Conservation (phyloP, 148 eudicot species). For the Pharnaceum exiguum region DNA sequence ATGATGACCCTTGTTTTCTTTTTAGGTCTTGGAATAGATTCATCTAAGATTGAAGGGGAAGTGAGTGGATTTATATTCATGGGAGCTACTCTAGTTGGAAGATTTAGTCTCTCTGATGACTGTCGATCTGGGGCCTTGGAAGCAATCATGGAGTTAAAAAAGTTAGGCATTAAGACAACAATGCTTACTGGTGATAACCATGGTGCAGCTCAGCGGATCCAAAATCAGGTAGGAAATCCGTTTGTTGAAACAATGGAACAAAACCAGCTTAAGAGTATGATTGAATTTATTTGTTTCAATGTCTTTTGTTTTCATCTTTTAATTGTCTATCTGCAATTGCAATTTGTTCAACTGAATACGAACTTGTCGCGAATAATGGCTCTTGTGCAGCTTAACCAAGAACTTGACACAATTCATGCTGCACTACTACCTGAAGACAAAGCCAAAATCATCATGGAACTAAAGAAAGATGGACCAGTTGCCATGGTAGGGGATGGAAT, state of each 20-base stretch:
- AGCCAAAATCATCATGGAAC: slow-evolving; percentile 29
- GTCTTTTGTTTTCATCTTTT: background rate
- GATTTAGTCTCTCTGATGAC: slow-evolving; percentile 31
- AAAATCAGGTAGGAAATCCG: slow-evolving; percentile 28
- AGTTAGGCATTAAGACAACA: slow-evolving; percentile 27
- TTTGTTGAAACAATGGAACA: background rate
- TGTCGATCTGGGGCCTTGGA: slow-evolving; percentile 36
- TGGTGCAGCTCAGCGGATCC: slow-evolving; percentile 29
- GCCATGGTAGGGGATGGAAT: slow-evolving; percentile 51
- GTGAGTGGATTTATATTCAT: slow-evolving; percentile 27
- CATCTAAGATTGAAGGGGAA: slow-evolving; percentile 14
- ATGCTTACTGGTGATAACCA: slow-evolving; percentile 42
- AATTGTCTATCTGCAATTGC: background rate
- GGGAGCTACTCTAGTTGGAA: slow-evolving; percentile 26
- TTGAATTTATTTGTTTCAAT: background rate
- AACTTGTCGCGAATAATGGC: background rate
- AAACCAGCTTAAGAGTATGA: background rate
- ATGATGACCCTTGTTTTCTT: background rate
- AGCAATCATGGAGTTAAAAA: slow-evolving; percentile 32
- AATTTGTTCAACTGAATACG: background rate
- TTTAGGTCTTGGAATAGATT: slow-evolving; percentile 16
- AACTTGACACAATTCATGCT: slow-evolving; percentile 28
- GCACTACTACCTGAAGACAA: slow-evolving; percentile 39
- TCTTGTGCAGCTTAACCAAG: slow-evolving; percentile 22
- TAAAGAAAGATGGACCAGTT: slow-evolving; percentile 29